Evolutionary conservation across 257 asterid species (phyloP).

Genomic region (Gynochthodes officinalis): DNA sequence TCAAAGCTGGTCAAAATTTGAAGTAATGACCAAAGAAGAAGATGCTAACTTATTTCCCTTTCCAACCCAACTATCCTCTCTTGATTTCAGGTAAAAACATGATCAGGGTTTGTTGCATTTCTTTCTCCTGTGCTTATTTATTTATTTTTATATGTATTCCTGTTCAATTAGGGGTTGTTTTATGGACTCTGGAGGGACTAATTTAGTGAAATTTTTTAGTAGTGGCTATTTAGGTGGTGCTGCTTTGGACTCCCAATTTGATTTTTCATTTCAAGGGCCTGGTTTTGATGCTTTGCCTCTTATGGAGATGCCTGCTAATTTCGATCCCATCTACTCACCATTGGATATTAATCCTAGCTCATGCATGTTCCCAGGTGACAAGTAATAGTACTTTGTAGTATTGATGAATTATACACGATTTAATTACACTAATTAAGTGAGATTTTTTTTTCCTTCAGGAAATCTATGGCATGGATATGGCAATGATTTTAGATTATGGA

Average conservation of each 20-base stretch:
- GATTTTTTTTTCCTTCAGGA: slow-evolving; percentile 8
- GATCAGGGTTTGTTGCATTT: not conserved
- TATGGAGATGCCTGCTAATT: slow-evolving; percentile 20
- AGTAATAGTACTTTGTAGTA: too few species aligned
- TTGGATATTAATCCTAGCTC: slow-evolving; percentile 23
- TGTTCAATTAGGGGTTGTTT: not conserved
- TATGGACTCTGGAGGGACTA: not conserved
- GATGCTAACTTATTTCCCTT: slow-evolving; percentile 34
- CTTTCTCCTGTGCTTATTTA: not conserved
- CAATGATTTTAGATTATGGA: slow-evolving; percentile 8
- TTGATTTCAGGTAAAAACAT: slow-evolving; percentile 46
- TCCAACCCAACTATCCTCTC: slow-evolving; percentile 37
- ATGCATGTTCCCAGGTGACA: slow-evolving; percentile 33
- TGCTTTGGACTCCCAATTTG: slow-evolving; percentile 19
- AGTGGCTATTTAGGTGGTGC: slow-evolving; percentile 23
- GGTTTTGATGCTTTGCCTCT: slow-evolving; percentile 28
- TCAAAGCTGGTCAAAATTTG: slow-evolving; percentile 43
- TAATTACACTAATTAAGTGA: not conserved
- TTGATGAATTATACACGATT: too few species aligned
- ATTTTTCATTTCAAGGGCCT: slow-evolving; percentile 24
- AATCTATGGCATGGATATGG: slow-evolving; percentile 13
- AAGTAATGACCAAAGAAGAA: slow-evolving; percentile 32
- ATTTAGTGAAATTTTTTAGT: not conserved
- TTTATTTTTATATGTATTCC: too few species aligned
- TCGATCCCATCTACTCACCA: slow-evolving; percentile 33